phyloP scores from a whole-genome alignment of 768 basidiomycete species.

The Hericium rajendrae region DNA sequence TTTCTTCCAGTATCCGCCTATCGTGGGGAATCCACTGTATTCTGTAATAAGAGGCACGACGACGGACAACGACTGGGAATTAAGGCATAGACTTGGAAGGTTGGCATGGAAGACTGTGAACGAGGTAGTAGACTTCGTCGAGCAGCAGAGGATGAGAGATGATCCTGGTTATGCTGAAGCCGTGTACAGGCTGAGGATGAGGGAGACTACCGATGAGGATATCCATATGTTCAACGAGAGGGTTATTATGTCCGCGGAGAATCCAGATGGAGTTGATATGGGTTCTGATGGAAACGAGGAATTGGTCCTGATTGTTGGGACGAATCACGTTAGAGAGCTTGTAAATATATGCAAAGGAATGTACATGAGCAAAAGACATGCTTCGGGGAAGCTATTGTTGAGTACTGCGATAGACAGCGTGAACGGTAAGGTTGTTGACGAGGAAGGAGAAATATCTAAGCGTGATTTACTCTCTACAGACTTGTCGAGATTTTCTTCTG shows the following conservation, averaged over 20 bases:
- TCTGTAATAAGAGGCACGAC: conserved; percentile 10
- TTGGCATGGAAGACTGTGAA: not conserved
- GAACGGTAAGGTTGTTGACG: no score
- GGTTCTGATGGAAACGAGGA: not conserved
- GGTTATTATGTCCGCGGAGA: not conserved
- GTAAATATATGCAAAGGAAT: no score
- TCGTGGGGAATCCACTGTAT: conserved; percentile 21
- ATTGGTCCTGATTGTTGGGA: not conserved
- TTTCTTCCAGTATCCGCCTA: conserved; percentile 25
- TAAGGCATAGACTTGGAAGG: not conserved
- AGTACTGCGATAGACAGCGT: no score
- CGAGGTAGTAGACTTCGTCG: not conserved
- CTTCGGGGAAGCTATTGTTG: no score
- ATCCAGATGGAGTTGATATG: not conserved
- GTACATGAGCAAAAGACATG: no score
- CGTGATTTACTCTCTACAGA: no score
- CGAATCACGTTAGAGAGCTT: no score
- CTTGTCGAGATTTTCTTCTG: no score
- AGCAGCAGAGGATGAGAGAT: not conserved
- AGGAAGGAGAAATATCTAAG: no score
- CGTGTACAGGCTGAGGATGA: not conserved
- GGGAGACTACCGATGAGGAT: not conserved
- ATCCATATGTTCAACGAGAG: not conserved
- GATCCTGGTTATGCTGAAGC: not conserved
- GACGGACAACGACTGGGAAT: not conserved